Evolutionary conservation across 2,329 filamentous ascomycete species (phyloP), one percentile per base, ranked within the genome.

Genomic region (Podosphaera aphanis): DNA sequence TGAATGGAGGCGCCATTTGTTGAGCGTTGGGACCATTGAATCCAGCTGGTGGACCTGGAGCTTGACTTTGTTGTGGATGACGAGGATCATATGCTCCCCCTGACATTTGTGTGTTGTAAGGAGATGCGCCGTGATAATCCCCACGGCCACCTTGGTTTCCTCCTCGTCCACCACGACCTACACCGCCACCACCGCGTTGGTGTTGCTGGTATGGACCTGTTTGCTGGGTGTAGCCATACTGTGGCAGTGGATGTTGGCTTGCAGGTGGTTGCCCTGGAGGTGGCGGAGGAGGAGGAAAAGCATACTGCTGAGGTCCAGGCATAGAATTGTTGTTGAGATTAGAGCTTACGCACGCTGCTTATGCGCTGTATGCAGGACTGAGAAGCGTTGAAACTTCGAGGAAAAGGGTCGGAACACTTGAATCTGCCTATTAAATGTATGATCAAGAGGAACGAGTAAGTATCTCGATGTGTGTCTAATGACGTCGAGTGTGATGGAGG

Each of bases 221-320:
- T 35, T 51, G 53, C 47, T 55, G 54, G 27, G 50, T 46, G 40
- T 57, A 58, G 42, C 53, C 53, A 41, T 56, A 57, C 31, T 55
- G 53, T 42, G 56, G 53, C 46, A 54, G 51, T 33, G 51, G 49
- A 35, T 56, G 53, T 25, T 50, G 52, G 20, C 52, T 38, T 29
- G 55, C 50, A 38, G 57, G 55, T 40, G 56, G 54, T 2, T 55
- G 55, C 20, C 58, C 57, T 29, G 59, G 57, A 8, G n/a, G n/a
- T n/a, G 57, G 59, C 25, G 59, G 57, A 37, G 57, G 57, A 40
- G 58, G 58, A 50, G 57, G 56, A 33, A 57, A 61, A 47, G 52
- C 57, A 53, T 60, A 60, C 45, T 58, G 56, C 45, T 56, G 55
- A 19, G 53, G 41, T 35, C 53, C 53, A 47, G 58, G 55, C 55